A percentile compares a stretch with the other conserved stretches of the same genome.
Evolutionary conservation across 2,329 filamentous ascomycete species (phyloP).

Genomic region (Xylaria sp.): DNA sequence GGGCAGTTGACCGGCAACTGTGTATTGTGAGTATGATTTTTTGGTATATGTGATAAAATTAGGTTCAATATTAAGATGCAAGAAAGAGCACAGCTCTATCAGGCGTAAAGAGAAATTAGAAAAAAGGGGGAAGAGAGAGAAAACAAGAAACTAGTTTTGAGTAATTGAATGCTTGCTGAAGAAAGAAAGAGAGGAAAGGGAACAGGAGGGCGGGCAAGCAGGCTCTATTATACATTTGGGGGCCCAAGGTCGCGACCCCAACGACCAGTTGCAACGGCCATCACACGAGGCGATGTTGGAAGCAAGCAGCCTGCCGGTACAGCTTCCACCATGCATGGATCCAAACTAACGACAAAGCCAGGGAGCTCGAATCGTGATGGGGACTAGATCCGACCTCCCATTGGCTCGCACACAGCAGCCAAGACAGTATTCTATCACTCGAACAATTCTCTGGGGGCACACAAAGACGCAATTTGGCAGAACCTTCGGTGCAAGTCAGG

Average conservation of each 20-base stretch:
- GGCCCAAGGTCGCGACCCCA: constrained; percentile 50
- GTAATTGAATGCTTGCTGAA: constrained; percentile 73
- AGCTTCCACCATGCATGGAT: constrained; percentile 35
- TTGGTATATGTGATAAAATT: constrained; percentile 39
- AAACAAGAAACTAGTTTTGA: constrained; percentile 66
- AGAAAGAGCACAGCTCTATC: constrained; percentile 67
- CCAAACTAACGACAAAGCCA: constrained; percentile 31
- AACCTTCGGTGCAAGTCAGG: constrained; percentile 47
- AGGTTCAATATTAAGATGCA: constrained; percentile 48
- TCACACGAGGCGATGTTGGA: constrained; percentile 39
- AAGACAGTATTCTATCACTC: constrained; percentile 42
- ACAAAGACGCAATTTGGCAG: constrained; percentile 41
- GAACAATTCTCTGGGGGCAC: constrained; percentile 35
- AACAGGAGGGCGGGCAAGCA: constrained; percentile 52
- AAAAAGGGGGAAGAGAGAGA: constrained; percentile 58
- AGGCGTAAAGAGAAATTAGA: constrained; percentile 62
- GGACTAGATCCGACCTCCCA: constrained; percentile 38
- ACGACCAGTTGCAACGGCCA: constrained; percentile 41
- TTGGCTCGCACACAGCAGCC: constrained; percentile 43
- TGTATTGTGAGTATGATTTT: constrained; percentile 52
- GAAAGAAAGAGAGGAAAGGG: constrained; percentile 63
- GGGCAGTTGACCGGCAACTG: constrained; percentile 64
- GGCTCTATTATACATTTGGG: constrained; percentile 56
- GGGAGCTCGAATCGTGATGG: constrained; percentile 41
- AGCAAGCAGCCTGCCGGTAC: constrained; percentile 45